These are phyloP conservation scores for Xylaria flabelliformis DNA, from an alignment of 495 filamentous ascomycete species.

Conservation along the genomic window DNA sequence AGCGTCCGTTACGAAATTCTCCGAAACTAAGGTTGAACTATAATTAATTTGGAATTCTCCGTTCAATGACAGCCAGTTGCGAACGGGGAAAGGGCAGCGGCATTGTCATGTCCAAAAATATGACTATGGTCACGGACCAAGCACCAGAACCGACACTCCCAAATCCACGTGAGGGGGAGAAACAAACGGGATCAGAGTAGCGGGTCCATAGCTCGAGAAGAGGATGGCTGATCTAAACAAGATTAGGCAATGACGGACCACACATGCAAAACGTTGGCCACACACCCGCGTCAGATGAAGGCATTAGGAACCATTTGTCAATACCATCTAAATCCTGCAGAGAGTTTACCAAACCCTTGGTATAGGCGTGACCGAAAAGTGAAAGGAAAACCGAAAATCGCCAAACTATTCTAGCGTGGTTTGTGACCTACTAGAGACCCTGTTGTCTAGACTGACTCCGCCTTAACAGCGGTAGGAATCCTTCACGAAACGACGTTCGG, in stretches of 20 bases:
- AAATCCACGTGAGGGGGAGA: slow-evolving; percentile 19
- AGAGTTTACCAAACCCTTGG: slow-evolving; percentile 7
- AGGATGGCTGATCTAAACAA: slow-evolving; percentile 23
- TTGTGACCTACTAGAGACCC: not conserved
- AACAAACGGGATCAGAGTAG: slow-evolving; percentile 4
- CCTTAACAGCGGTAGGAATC: slow-evolving; percentile 16
- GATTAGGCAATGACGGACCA: slow-evolving; percentile 19
- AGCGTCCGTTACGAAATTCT: not conserved
- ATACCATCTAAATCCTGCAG: slow-evolving; percentile 13
- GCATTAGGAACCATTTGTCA: slow-evolving; percentile 16
- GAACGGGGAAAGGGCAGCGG: not conserved
- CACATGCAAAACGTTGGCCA: slow-evolving; percentile 16
- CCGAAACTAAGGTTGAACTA: slow-evolving; percentile 7
- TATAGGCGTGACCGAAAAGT: not conserved
- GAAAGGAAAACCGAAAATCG: not conserved
- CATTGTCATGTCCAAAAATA: slow-evolving; percentile 24
- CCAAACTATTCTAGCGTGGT: slow-evolving; percentile 3
- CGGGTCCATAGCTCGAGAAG: slow-evolving; percentile 1
- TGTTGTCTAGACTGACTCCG: slow-evolving; percentile 18
- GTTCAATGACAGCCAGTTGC: not conserved
- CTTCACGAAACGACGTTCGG: slow-evolving; percentile 4
- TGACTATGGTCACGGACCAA: not conserved
- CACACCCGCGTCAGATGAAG: slow-evolving; percentile 11
- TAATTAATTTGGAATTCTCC: slow-evolving; percentile 17
- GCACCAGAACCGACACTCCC: slow-evolving; percentile 1